These are phyloP conservation scores for Rutidosis leptorrhynchoides DNA, from an alignment of 129 eudicot genomes.

Conservation along the genomic window DNA sequence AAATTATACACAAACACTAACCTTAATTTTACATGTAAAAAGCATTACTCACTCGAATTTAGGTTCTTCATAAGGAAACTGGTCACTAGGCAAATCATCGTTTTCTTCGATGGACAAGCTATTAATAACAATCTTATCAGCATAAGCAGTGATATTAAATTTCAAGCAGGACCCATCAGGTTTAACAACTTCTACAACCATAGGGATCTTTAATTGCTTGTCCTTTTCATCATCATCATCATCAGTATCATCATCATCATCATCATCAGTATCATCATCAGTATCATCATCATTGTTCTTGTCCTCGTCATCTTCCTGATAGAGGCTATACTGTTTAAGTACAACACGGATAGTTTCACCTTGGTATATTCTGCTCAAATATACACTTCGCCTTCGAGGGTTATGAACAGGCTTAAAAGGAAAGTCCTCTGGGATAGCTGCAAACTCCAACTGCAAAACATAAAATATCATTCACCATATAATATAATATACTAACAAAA, in stretches of 20 bases:
- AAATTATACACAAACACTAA: not conserved
- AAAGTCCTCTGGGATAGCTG: slow-evolving; percentile 56
- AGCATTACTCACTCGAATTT: slow-evolving; percentile 59
- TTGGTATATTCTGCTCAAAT: slow-evolving; percentile 62
- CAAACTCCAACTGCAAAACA: slow-evolving; percentile 45
- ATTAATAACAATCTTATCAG: slow-evolving; percentile 71
- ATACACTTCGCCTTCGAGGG: slow-evolving; percentile 58
- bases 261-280: too few species aligned
- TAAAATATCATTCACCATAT: not conserved
- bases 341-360: slow-evolving; percentile 70
- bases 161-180: slow-evolving; percentile 52
- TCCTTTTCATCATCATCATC: slow-evolving; percentile 39
- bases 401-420: slow-evolving; percentile 64
- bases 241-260: slow-evolving; percentile 42
- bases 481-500: too few species aligned
- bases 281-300: too few species aligned
- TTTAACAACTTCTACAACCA: slow-evolving; percentile 63
- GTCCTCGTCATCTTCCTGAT: too few species aligned
- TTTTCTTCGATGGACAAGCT: slow-evolving; percentile 59
- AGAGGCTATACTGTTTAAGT: slow-evolving; percentile 65
- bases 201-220: slow-evolving; percentile 43
- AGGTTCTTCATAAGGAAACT: slow-evolving; percentile 81
- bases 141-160: slow-evolving; percentile 60
- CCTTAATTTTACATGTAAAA: not conserved
- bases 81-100: slow-evolving; percentile 60